A percentile compares a stretch with the other conserved stretches of the same genome.
Evolutionary conservation across 164 flowering plant species (phyloP).

Genomic region (Sedum album): DNA sequence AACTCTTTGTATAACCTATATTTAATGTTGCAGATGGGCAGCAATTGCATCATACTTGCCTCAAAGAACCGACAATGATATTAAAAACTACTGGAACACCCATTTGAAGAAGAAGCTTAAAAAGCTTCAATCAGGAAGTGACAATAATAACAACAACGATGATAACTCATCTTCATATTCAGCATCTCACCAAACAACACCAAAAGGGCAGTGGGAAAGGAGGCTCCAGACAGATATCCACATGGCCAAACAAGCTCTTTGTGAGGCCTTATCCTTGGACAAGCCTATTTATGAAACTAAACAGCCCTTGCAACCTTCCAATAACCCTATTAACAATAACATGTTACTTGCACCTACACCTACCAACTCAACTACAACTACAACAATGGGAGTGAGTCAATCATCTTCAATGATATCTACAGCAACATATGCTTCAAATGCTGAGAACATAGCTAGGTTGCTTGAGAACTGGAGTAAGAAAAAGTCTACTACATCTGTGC

Average conservation of each 20-base stretch:
- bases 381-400: not conserved
- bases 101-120: conserved; percentile 4
- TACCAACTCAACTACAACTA: not conserved
- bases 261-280: conserved; percentile 4
- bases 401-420: not conserved
- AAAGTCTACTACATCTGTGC: not conserved
- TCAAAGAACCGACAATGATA: conserved; percentile 8
- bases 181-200: conserved; percentile 3
- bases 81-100: conserved; percentile 9
- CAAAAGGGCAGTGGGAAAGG: conserved; percentile 8
- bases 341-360: not conserved
- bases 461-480: conserved; percentile 9
- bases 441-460: conserved; percentile 10
- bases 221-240: conserved; percentile 6
- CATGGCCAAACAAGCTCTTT: conserved; percentile 6
- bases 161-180: conserved; percentile 1
- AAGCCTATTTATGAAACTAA: not conserved
- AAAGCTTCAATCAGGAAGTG: conserved; percentile 1
- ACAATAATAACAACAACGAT: not conserved
- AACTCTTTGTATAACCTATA: not conserved
- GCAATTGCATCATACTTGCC: conserved; percentile 7
- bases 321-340: not conserved
- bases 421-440: conserved; percentile 7
- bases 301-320: not conserved
- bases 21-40: conserved; percentile 4